phyloP scores from a whole-genome alignment of 1,139 yeast species.

The Hemisphaericaspora xylofermentans region DNA sequence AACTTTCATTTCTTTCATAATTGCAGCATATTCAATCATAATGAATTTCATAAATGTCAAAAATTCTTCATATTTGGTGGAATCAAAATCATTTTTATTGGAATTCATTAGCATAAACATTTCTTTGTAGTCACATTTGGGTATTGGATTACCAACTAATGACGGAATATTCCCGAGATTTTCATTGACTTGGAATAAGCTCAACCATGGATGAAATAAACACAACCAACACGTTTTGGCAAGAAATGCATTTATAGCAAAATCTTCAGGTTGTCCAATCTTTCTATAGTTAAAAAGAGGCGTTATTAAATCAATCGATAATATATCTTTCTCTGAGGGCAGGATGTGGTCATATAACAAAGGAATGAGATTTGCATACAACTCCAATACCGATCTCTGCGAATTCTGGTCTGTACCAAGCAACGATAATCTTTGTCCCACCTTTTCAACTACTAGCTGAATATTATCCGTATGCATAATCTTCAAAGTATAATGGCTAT shows the following conservation, averaged over 20 bases:
- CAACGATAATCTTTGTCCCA: constrained; percentile 1
- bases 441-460: background rate
- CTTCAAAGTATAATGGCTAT: background rate
- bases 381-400: background rate
- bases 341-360: background rate
- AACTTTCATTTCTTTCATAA: background rate
- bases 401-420: constrained; percentile 1
- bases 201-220: constrained; percentile 9
- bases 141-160: background rate
- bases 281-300: constrained; percentile 6
- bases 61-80: background rate
- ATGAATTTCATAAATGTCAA: background rate
- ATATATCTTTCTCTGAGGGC: background rate
- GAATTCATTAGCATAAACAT: constrained; percentile 5
- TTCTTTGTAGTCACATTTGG: background rate
- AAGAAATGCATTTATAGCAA: constrained; percentile 1
- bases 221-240: constrained; percentile 11
- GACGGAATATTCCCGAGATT: constrained; percentile 8
- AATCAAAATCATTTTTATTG: background rate
- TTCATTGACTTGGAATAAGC: background rate
- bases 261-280: background rate
- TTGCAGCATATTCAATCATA: background rate
- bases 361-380: background rate
- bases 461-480: background rate
- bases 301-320: constrained; percentile 6